A percentile compares a stretch with the other conserved stretches of the same genome.
phyloP scores from a whole-genome alignment of 495 filamentous ascomycete species.

The Penicillium cosmopolitanum region DNA sequence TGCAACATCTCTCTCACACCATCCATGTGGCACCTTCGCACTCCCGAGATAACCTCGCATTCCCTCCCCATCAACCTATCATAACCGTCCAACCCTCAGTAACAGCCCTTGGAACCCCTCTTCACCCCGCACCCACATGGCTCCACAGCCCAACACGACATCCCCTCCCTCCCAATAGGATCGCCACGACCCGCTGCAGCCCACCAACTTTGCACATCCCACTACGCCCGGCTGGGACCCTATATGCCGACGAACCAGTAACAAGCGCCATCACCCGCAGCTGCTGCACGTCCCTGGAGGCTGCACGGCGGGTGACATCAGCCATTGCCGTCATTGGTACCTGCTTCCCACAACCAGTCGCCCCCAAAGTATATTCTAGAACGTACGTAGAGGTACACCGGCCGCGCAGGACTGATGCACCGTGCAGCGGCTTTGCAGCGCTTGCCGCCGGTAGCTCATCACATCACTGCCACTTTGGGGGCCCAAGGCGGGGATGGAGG shows the following conservation, averaged over 20 bases:
- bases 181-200: constrained; percentile 2
- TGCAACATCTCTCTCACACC: background rate
- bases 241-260: constrained; percentile 14
- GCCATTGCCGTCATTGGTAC: constrained; percentile 8
- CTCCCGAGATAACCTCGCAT: constrained; percentile 3
- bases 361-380: constrained; percentile 10
- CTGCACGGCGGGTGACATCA: constrained; percentile 26
- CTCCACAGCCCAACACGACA: background rate
- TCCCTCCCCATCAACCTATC: background rate
- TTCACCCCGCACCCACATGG: constrained; percentile 3
- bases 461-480: constrained; percentile 13
- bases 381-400: background rate
- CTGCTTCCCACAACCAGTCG: background rate
- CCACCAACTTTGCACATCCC: background rate
- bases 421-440: constrained; percentile 9
- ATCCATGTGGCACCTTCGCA: constrained; percentile 6
- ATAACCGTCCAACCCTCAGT: background rate
- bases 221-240: background rate
- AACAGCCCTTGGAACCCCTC: background rate
- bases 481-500: background rate
- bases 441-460: constrained; percentile 3
- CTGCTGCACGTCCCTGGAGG: constrained; percentile 3
- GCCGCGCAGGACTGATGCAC: background rate
- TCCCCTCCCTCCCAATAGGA: constrained; percentile 3
- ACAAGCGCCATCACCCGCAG: constrained; percentile 18